phyloP scores from a whole-genome alignment of 371 early-diverging fungal species.

The Parasitella parasitica region DNA sequence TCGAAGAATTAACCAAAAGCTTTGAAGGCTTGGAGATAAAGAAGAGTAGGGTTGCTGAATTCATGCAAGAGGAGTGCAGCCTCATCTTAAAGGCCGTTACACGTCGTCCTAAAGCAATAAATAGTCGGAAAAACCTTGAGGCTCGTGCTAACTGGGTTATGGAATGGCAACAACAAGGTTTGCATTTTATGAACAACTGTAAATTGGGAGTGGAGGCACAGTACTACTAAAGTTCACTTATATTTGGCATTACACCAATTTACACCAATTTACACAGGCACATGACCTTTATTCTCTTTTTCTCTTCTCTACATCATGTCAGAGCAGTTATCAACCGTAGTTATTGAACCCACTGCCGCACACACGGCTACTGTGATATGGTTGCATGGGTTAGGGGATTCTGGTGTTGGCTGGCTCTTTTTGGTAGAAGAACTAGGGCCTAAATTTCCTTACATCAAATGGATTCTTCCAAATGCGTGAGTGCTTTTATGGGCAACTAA shows the following conservation, averaged over 20 bases:
- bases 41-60: neutral
- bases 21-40: neutral
- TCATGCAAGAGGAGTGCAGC: neutral
- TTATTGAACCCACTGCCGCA: constrained; percentile 14
- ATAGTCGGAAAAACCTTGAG: neutral
- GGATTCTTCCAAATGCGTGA: constrained; percentile 19
- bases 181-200: no score
- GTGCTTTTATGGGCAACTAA: no score
- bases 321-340: neutral
- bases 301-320: neutral
- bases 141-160: neutral
- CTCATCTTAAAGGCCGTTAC: neutral
- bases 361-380: constrained; percentile 62
- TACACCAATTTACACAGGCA: no score
- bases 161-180: neutral
- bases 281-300: no score
- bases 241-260: neutral
- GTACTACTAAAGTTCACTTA: no score
- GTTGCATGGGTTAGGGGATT: constrained; percentile 61
- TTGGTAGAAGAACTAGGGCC: constrained; percentile 2
- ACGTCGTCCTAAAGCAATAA: neutral
- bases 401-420: constrained; percentile 51
- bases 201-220: no score
- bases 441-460: constrained; percentile 11
- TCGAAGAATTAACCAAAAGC: neutral